These are phyloP conservation scores for Neoscytalidium dimidiatum DNA, from an alignment of 2,329 filamentous ascomycete species.

Conservation along the genomic window DNA sequence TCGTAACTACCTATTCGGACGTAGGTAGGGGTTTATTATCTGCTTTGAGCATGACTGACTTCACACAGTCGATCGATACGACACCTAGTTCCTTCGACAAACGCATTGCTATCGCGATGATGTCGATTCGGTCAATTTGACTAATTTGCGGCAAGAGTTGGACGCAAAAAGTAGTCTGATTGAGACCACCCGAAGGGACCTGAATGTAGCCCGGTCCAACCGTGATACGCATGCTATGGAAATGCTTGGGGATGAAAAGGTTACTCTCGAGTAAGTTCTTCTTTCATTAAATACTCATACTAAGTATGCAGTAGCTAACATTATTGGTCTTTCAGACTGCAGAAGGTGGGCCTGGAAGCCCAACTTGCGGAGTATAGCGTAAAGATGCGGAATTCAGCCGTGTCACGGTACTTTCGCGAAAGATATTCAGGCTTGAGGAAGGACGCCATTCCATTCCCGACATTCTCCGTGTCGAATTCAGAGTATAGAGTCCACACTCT, in stretches of 20 bases:
- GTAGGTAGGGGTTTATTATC: background rate
- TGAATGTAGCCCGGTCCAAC: background rate
- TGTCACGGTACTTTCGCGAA: conserved; percentile 13
- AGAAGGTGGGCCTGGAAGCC: background rate
- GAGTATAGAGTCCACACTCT: background rate
- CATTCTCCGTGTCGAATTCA: conserved; percentile 26
- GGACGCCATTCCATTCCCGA: conserved; percentile 21
- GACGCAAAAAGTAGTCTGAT: background rate
- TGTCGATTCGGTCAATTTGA: background rate
- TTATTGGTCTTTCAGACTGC: background rate
- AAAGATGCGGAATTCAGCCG: conserved; percentile 22
- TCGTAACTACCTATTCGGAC: conserved; percentile 27
- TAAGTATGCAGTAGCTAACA: background rate
- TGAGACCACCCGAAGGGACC: background rate
- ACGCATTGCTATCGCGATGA: background rate
- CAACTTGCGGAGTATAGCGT: background rate
- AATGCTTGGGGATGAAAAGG: background rate
- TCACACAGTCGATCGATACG: background rate
- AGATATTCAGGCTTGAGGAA: conserved; percentile 22
- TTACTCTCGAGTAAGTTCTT: background rate
- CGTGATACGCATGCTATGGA: background rate
- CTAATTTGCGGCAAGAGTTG: background rate
- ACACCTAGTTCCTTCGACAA: background rate
- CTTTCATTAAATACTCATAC: background rate
- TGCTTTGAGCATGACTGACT: background rate